phyloP scores from a whole-genome alignment of 2,329 filamentous ascomycete genomes.

The Zasmidium citrigriseum region DNA sequence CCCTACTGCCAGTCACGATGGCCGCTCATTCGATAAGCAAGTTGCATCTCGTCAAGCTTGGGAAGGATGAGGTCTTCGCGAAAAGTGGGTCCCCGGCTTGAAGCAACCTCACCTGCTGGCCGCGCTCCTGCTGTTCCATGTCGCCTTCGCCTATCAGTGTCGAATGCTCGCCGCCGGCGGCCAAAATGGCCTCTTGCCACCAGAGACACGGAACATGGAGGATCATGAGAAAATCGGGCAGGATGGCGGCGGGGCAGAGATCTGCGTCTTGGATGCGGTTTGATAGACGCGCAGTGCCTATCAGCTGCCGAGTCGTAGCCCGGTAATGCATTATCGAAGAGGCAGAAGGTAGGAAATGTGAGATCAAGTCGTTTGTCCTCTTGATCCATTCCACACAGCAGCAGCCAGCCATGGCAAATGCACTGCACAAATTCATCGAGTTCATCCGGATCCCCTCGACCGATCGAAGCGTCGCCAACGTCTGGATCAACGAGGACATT shows the following conservation, averaged over 20 bases:
- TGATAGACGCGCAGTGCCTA: background rate
- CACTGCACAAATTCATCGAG: conserved; percentile 10
- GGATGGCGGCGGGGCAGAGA: background rate
- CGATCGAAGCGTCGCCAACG: conserved; percentile 29
- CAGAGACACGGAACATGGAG: background rate
- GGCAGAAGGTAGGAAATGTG: background rate
- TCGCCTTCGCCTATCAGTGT: background rate
- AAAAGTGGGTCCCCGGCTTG: background rate
- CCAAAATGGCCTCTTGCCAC: too few relatives aligned
- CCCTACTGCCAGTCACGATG: background rate
- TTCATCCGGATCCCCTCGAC: conserved; percentile 26
- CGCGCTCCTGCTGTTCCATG: background rate
- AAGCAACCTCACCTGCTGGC: background rate
- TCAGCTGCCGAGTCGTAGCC: background rate
- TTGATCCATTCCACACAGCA: too few relatives aligned
- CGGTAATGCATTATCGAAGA: background rate
- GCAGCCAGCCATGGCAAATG: conserved; percentile 4
- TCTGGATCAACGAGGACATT: conserved; percentile 45
- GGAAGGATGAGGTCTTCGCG: background rate
- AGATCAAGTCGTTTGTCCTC: too few relatives aligned
- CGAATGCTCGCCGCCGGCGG: background rate
- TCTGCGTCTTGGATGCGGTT: background rate
- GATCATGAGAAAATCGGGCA: background rate
- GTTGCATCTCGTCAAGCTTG: background rate
- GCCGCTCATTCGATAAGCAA: background rate